Evolutionary conservation across 2,329 filamentous ascomycete species (phyloP), one percentile per base, ranked within the genome.

Genomic region (Sarocladiaceae sp.): DNA sequence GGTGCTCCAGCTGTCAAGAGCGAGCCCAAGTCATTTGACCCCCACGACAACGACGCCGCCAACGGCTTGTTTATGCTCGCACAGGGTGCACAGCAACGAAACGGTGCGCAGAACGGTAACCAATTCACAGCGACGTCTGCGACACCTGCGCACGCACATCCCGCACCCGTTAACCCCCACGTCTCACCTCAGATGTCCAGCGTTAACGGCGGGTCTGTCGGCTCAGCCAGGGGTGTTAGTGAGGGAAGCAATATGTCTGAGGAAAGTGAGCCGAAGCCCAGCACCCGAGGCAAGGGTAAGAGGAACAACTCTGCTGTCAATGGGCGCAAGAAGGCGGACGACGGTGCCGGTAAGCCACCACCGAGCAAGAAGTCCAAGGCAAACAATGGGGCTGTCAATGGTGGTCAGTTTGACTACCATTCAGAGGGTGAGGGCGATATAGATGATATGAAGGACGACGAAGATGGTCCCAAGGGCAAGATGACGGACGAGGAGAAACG

Each of bases 401-500:
- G 33, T 19, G 31, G 18, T 15, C 43, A 45, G 37, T 34, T 35
- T 15, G 46, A 66, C 3, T 62, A 68, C 7, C 68, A 63, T 9
- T 74, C 80, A 4, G 74, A 80, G 3, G 70, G 76, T 3, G 65
- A 68, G 4, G 70, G 69, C 19, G 75, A 80, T 2, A 72, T 79
- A 4, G 69, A 75, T 4, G 70, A 76, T 44, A 58, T 73, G 51
- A 76, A 72, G 37, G 74, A 78, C 41, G 72, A 78, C 5, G 74
- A 72, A 23, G 70, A 78, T 39, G 69, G 73, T 32, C 79, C 72
- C 33, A 85, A 82, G 63, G 59, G 64, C 0, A 96, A 95, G 72
- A 95, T 96, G 88, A 96, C 90, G 0, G 93, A 97, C 46, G 93
- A 97, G 59, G 93, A 98, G 70, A 98, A 98, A 72, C 79, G 93